Evolutionary conservation across 768 basidiomycete species (phyloP), one percentile per base, ranked within the genome.

Genomic region (Mycena leptocephala): DNA sequence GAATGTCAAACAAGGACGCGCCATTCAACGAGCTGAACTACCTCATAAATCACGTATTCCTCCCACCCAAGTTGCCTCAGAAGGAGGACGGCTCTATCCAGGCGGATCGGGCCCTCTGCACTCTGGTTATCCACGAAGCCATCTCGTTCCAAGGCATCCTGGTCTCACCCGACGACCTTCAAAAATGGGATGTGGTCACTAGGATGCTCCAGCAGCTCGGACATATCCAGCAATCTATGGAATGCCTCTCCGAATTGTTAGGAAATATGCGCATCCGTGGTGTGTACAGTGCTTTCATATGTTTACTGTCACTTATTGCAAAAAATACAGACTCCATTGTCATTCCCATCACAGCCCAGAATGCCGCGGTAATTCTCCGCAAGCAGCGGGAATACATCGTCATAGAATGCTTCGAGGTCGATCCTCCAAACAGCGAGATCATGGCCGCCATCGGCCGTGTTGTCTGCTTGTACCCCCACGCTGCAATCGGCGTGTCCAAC

Each of bases 381-480:
- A 83, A 81, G 66, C 70, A 72, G 24, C 55, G 70, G 28, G 61
- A 78, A 13, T 68, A 78, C 20, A 85, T 86, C 20, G 71, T 85
- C 33, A 87, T 88, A 72, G 90, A 91, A 76, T 79, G 81, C 7
- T 92, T 91, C 70, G 89, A 91, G 76, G 82, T 87, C 26, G 88
- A 88, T 4, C 85, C 89, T 0, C 79, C 81, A 32, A 79, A 84
- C 10, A 79, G 77, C 24, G 78, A 75, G 9, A 84, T 91, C 33
- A 87, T 89, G 84, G 79, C 75, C 2, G 58, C 84, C 0, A 76
- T 77, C 37, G 89, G 89, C 48, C 89, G 89, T 69, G 84, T 92
- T 11, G 24, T 88, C 2, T 86, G 87, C 33, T 84, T 84, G 0
- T 91, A 86, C 80, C 90, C 90, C 22, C 88, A 88, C 0, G 87